Evolutionary conservation across 208 protist species (phyloP), one percentile per base, ranked within the genome.

Genomic region (Acanthamoeba culbertsoni): DNA sequence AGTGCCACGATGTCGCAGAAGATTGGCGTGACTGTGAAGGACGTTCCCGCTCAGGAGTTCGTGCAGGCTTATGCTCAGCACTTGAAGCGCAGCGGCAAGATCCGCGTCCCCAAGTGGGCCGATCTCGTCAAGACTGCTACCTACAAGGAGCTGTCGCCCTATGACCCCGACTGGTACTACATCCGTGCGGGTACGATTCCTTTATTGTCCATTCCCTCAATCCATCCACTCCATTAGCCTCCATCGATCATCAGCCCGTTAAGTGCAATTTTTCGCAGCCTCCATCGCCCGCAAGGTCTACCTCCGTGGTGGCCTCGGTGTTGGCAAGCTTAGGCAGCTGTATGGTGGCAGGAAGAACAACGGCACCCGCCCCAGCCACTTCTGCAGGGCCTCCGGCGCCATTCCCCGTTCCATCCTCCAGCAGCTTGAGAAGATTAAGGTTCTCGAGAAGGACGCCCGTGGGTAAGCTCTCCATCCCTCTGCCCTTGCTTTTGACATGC

Each of bases 81-180:
- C 97, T 98, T 99, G 95, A 99, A 99, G 97, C 97, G 97, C 90
- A 93, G 48, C 63, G 95, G 95, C 84, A 94, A 97, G 92, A 68
- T 98, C 37, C 35, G 89, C 45, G 86, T 99, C 82, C 99, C 99
- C 92, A 97, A 98, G 95, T 99, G 98, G 97, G 97, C 98, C 79
- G 99, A 99, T 95, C 96, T 99, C 95, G 97, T 99, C 91, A 99
- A 99, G 97, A 99, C 98, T 86, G 98, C 97, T 73, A 96, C 97
- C 94, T 97, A 97, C 95, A 99, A 98, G 96, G 98, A 99, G 96
- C 97, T 99, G 82, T 97, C 98, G 93, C 99, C 99, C 84, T 97
- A 98, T 95, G 98, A 99, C 97, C 96, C 98, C 90, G 98, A 99
- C 97, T 99, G 99, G 99, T 99, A 98, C 96, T 99, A 99, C 97